Base-by-base conservation (phyloP, 139 green algal species). In the Haematococcus lacustris region DNA sequence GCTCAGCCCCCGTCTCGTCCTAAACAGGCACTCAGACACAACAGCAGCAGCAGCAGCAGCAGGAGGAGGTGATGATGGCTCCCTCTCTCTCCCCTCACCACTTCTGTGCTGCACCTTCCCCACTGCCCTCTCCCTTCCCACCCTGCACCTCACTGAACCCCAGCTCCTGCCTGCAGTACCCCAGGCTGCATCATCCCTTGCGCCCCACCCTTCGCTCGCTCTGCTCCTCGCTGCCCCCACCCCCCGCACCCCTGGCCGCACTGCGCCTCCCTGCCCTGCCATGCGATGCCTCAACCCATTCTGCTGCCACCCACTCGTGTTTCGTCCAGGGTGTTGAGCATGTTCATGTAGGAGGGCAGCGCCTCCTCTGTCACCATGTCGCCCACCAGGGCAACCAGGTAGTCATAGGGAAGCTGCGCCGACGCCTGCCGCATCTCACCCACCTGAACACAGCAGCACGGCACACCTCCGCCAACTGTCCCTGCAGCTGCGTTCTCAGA, bases 301-400 rank as follows among this genome's bases (percentile, higher is more conserved):
- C n/a, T n/a, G n/a, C n/a, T n/a, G n/a, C 39, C 30, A 67, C 63
- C 33, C 34, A 69, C 63, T 37, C 32, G 50, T 23, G 67, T 72
- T 4, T 92, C 94, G 67, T 99, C 95, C 63, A 99, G 85, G 25
- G 91, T 97, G 86, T 99, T 99, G 47, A 99, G 88, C 95, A 99
- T 99, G 82, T 90, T 94, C 95, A 98, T 98, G 88, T 99, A 99
- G 5, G 93, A 98, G 28, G 95, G 95, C 59, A 99, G 87, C 26
- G 95, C 95, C 86, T 99, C 95, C 87, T 99, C 95, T 0, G 94
- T 98, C 61, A 97, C 90, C 88, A 94, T 97, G 79, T 97, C 93
- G 1, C 88, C 88, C 67, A 85, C 89, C 57, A 99, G 83, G 33
- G 88, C 87, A 30, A 98, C 92, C 66, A 97, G 77, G 82, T 97